Evolutionary conservation across 192 early-diverging fungal species (phyloP).

Genomic region (Rhizophlyctis rosea): DNA sequence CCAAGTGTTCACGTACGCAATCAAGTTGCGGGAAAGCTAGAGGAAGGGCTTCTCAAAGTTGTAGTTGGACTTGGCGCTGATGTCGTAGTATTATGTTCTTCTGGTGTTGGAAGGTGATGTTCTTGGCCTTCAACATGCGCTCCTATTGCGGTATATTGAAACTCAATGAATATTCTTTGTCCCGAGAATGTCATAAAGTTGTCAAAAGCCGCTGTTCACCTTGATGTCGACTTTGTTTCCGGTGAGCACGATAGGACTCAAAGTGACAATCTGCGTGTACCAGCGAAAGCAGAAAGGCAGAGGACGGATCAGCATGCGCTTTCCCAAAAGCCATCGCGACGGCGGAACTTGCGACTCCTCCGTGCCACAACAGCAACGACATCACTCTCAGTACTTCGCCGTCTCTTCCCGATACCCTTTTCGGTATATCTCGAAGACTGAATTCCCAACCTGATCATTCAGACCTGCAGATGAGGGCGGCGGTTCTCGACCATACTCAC

Average conservation of each 20-base stretch:
- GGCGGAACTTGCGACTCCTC: no score
- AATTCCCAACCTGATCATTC: no score
- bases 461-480: no score
- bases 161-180: background rate
- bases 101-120: constrained; percentile 99
- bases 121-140: constrained; percentile 99
- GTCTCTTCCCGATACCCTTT: no score
- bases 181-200: background rate
- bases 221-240: constrained; percentile 99
- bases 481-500: no score
- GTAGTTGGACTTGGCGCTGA: constrained; percentile 99
- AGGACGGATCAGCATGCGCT: no score
- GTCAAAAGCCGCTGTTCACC: constrained; percentile 32
- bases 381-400: no score
- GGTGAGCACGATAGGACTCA: constrained; percentile 99
- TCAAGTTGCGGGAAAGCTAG: constrained; percentile 97
- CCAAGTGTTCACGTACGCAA: constrained; percentile 52
- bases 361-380: no score
- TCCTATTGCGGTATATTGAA: constrained; percentile 63
- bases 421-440: no score
- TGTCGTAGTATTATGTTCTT: constrained; percentile 99
- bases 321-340: no score
- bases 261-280: no score
- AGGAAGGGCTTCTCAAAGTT: constrained; percentile 99
- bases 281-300: no score